phyloP scores from a whole-genome alignment of 495 filamentous ascomycete genomes.

The Tuber umbilicatum region DNA sequence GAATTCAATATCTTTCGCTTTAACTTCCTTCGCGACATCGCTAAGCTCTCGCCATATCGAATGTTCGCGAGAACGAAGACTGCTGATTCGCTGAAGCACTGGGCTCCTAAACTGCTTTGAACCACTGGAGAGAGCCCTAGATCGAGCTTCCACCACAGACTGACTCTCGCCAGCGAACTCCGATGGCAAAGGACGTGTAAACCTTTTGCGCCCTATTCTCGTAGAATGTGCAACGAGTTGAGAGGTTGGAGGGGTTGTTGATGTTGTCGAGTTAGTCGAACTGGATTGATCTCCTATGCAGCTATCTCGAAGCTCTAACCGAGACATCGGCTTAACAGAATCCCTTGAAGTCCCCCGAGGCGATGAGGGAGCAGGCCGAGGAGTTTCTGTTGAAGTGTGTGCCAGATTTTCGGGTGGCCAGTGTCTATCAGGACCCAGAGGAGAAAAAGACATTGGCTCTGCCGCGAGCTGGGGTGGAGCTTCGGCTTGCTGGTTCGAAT shows the following conservation, averaged over 20 bases:
- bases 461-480: not conserved
- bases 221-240: not conserved
- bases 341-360: not conserved
- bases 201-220: not conserved
- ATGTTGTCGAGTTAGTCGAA: not conserved
- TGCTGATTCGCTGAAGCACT: slow-evolving; percentile 15
- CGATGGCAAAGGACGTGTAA: not conserved
- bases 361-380: not conserved
- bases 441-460: not conserved
- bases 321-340: not conserved
- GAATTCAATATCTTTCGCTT: slow-evolving; percentile 12
- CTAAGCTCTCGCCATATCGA: slow-evolving; percentile 20
- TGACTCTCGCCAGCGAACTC: not conserved
- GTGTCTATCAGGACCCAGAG: not conserved
- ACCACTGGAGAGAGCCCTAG: not conserved
- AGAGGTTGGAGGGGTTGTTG: not conserved
- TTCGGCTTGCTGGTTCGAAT: not conserved
- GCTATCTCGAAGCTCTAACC: not conserved
- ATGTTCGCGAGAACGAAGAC: slow-evolving; percentile 15
- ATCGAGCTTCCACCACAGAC: not conserved
- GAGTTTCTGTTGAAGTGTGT: not conserved
- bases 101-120: not conserved
- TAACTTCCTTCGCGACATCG: slow-evolving; percentile 11
- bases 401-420: not conserved
- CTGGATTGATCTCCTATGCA: not conserved